These are phyloP conservation scores for Chiua sp. DNA, from an alignment of 1,284 basidiomycete genomes.

Conservation along the genomic window DNA sequence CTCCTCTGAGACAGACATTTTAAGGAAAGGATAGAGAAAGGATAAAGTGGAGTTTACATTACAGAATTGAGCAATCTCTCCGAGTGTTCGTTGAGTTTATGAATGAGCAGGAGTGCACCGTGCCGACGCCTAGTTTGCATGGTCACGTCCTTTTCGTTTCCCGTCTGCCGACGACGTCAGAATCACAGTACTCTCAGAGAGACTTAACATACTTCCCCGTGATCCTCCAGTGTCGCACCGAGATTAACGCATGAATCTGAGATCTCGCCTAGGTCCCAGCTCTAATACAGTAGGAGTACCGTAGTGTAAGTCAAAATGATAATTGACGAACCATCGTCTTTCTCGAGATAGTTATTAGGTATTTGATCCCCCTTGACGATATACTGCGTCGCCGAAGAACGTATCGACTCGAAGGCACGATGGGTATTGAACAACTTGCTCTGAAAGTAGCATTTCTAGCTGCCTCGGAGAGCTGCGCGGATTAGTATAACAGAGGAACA, in stretches of 20 bases:
- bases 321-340: constrained; percentile 82
- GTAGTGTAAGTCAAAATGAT: background rate
- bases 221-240: constrained; percentile 91
- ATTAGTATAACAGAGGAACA: constrained; percentile 5
- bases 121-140: constrained; percentile 95
- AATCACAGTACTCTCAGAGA: background rate
- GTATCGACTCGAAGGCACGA: constrained; percentile 90
- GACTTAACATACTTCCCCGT: constrained; percentile 68
- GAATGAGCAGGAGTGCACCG: constrained; percentile 89
- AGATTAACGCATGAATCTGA: constrained; percentile 87
- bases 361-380: constrained; percentile 92
- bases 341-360: constrained; percentile 95
- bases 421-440: constrained; percentile 95
- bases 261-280: constrained; percentile 77
- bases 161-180: constrained; percentile 56
- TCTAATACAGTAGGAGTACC: constrained; percentile 48
- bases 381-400: constrained; percentile 84
- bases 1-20: constrained; percentile 50
- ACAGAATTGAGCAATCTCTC: constrained; percentile 84
- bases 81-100: constrained; percentile 98
- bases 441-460: constrained; percentile 96
- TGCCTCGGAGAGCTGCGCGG: constrained; percentile 76
- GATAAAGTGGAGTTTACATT: constrained; percentile 51
- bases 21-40: background rate
- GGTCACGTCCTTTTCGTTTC: constrained; percentile 89